Evolutionary conservation across 352 stramenopile genomes (phyloP), one percentile per base, ranked within the genome.

Genomic region (Phytopythium vexans): DNA sequence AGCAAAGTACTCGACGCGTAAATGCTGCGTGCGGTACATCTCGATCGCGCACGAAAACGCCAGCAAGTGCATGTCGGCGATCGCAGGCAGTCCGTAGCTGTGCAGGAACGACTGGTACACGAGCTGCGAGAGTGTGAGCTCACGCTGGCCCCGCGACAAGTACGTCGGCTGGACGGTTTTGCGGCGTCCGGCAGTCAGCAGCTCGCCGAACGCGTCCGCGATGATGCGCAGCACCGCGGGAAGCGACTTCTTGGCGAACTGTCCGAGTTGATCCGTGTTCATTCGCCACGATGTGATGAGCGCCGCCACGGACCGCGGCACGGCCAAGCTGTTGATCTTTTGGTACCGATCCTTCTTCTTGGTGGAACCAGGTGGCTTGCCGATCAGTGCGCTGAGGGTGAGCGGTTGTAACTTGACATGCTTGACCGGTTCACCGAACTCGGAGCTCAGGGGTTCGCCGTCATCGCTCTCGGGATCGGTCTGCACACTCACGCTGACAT

Each of bases 81-180:
- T 93, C 3, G 60, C 66, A 3, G 84, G 84, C 0, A 92, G 63
- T 0, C 79, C 84, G n/a, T 92, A 92, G 44, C 70, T 83, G 52
- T 92, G 82, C 40, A 94, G 57, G 53, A 92, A 89, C 35, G 80
- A 85, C 60, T 92, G 82, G 54, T 91, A 94, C 34, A 90, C 80
- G 34, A 91, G 77, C 41, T 90, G 76, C 1, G 77, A 78, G 3
- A 91, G 70, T 7, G 77, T 75, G 21, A 89, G 55, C 44, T 70
- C 56, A 0, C 72, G 70, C 32, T 45, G 33, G 1, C 54, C 51
- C 27, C 56, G 66, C 37, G 47, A 34, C 3, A 49, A 8, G 31
- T 49, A 39, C 21, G 45, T 41, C 3, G 56, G 52, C 8, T 56
- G 35, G 2, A 44, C 42, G 0, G 41, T 62, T 39, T 86, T 87